phyloP scores from a whole-genome alignment of 768 basidiomycete genomes.

The Mycena leptocephala region DNA sequence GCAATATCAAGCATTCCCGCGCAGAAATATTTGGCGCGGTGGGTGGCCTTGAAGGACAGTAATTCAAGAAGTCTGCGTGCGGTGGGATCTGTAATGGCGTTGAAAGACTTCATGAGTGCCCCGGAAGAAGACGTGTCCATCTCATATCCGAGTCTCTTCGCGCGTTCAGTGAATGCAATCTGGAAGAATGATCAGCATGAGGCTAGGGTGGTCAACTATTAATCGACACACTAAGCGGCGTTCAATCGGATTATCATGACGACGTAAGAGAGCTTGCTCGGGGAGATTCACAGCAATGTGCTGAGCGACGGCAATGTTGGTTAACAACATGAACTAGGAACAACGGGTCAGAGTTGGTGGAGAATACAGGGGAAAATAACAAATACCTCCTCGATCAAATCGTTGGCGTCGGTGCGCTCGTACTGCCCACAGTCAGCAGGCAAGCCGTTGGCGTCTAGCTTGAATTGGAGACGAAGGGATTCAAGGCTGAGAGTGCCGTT shows the following conservation, averaged over 20 bases:
- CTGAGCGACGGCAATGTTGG: slow-evolving; percentile 93
- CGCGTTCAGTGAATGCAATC: slow-evolving; percentile 87
- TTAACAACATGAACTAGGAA: slow-evolving; percentile 91
- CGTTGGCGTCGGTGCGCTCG: slow-evolving; percentile 80
- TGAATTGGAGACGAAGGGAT: slow-evolving; percentile 81
- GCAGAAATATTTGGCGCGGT: slow-evolving; percentile 98
- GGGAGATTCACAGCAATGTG: slow-evolving; percentile 95
- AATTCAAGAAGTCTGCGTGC: slow-evolving; percentile 87
- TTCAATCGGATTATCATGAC: slow-evolving; percentile 94
- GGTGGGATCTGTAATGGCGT: slow-evolving; percentile 80
- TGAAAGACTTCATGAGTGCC: slow-evolving; percentile 88
- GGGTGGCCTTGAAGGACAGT: slow-evolving; percentile 92
- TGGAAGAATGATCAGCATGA: slow-evolving; percentile 50
- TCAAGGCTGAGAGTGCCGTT: slow-evolving; percentile 85
- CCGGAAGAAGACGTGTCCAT: slow-evolving; percentile 88
- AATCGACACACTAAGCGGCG: slow-evolving; percentile 81
- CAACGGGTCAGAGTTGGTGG: slow-evolving; percentile 13
- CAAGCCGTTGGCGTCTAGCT: slow-evolving; percentile 83
- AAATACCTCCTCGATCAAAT: slow-evolving; percentile 90
- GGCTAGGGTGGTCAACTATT: background rate
- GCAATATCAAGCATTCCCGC: slow-evolving; percentile 99
- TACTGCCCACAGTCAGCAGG: slow-evolving; percentile 86
- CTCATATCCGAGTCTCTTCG: slow-evolving; percentile 85
- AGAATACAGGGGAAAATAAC: background rate
- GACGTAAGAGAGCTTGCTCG: slow-evolving; percentile 96